Evolutionary conservation across 2,329 filamentous ascomycete species (phyloP).

Genomic region (Diaporthe citrichinensis): DNA sequence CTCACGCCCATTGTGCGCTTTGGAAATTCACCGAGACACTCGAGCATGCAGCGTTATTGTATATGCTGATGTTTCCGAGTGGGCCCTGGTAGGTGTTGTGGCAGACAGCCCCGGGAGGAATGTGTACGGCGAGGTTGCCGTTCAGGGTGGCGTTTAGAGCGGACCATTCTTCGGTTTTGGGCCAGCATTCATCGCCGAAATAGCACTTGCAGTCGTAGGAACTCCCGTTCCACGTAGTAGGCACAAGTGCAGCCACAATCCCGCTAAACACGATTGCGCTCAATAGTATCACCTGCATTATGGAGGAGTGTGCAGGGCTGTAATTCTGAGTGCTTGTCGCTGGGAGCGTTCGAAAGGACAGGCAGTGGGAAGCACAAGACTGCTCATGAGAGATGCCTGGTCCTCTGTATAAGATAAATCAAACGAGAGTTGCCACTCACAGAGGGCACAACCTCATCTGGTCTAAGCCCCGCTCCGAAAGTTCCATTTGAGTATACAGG

Average conservation of each 20-base stretch:
- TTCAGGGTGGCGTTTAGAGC: slow-evolving; percentile 53
- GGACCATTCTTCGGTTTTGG: slow-evolving; percentile 47
- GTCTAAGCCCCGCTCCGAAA: neutral
- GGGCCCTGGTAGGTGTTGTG: slow-evolving; percentile 56
- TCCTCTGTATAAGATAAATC: too few relatives aligned
- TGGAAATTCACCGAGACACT: slow-evolving; percentile 49
- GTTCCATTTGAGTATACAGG: neutral
- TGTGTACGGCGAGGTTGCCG: slow-evolving; percentile 51
- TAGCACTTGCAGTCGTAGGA: slow-evolving; percentile 52
- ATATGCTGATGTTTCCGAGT: slow-evolving; percentile 53
- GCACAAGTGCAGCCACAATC: neutral
- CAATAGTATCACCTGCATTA: neutral
- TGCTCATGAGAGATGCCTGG: rapidly evolving
- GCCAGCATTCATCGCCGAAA: slow-evolving; percentile 51
- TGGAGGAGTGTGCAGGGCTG: neutral
- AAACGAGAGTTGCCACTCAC: neutral
- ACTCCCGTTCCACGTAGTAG: slow-evolving; percentile 46
- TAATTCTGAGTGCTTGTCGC: too few relatives aligned
- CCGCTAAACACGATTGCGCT: neutral
- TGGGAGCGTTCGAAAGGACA: neutral
- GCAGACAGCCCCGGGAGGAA: slow-evolving; percentile 52
- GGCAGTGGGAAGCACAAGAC: rapidly evolving
- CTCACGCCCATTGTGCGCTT: slow-evolving; percentile 56
- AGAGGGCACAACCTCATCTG: neutral
- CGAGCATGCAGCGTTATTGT: slow-evolving; percentile 53